phyloP scores from a whole-genome alignment of 306 rosid species.

The Dalbergia cultrata region DNA sequence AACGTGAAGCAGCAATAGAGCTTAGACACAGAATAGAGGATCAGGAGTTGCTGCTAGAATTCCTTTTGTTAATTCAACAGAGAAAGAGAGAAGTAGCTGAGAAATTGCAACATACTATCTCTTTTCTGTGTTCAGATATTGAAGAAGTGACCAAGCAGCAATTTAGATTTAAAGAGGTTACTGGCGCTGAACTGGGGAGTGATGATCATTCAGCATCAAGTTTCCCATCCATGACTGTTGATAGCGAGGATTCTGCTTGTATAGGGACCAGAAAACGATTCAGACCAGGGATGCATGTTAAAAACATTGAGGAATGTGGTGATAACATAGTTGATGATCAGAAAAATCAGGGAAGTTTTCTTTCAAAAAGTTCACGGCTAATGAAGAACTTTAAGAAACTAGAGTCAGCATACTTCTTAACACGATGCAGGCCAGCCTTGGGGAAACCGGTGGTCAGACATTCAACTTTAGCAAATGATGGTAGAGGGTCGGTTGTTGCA shows the following conservation, averaged over 20 bases:
- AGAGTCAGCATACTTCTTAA: constrained; percentile 84
- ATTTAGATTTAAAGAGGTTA: constrained; percentile 63
- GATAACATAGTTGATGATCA: constrained; percentile 64
- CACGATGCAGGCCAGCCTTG: constrained; percentile 71
- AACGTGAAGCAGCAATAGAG: constrained; percentile 88
- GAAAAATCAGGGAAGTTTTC: constrained; percentile 58
- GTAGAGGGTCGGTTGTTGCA: constrained; percentile 70
- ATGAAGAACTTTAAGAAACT: constrained; percentile 94
- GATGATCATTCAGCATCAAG: constrained; percentile 64
- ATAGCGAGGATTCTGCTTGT: constrained; percentile 65
- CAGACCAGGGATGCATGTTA: constrained; percentile 58
- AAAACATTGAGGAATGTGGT: constrained; percentile 64
- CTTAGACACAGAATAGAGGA: constrained; percentile 85
- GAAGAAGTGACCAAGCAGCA: constrained; percentile 86
- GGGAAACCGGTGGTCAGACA: constrained; percentile 61
- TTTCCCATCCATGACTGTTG: constrained; percentile 68
- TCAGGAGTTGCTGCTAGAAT: constrained; percentile 87
- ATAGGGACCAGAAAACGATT: constrained; percentile 82
- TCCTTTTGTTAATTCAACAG: constrained; percentile 79
- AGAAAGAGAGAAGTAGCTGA: constrained; percentile 83
- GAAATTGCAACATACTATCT: constrained; percentile 80
- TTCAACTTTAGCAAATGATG: constrained; percentile 70
- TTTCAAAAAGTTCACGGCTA: constrained; percentile 73
- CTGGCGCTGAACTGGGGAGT: constrained; percentile 57
- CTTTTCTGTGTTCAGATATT: constrained; percentile 84